phyloP scores from a whole-genome alignment of 805 yeast species.

The Ogataea sp. region DNA sequence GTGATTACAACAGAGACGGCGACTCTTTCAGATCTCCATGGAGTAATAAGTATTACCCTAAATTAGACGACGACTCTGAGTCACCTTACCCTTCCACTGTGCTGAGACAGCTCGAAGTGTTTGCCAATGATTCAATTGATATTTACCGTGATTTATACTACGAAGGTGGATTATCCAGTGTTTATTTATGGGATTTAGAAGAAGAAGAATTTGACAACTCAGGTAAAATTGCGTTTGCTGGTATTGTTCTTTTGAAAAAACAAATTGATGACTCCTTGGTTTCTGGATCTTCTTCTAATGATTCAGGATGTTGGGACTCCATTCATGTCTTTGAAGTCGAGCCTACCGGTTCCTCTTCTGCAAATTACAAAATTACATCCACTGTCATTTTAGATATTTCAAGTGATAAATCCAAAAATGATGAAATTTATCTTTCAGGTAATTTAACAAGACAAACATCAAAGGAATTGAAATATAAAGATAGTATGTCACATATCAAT shows the following conservation, averaged over 20 bases:
- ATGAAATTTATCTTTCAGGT: slow-evolving; percentile 56
- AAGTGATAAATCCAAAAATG: slow-evolving; percentile 15
- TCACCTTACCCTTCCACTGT: slow-evolving; percentile 66
- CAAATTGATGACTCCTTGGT: slow-evolving; percentile 30
- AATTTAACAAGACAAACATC: slow-evolving; percentile 79
- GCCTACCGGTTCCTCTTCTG: slow-evolving; percentile 27
- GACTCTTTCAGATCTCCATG: slow-evolving; percentile 91
- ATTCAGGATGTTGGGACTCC: slow-evolving; percentile 75
- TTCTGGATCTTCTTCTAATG: slow-evolving; percentile 26
- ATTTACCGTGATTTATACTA: slow-evolving; percentile 89
- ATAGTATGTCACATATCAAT: slow-evolving; percentile 65
- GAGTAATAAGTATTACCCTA: slow-evolving; percentile 66
- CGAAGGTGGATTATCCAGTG: slow-evolving; percentile 89
- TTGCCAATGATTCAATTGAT: slow-evolving; percentile 87
- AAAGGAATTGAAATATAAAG: slow-evolving; percentile 36
- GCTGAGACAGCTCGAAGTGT: slow-evolving; percentile 66
- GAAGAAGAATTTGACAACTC: slow-evolving; percentile 36
- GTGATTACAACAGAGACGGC: slow-evolving; percentile 94
- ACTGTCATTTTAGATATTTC: slow-evolving; percentile 76
- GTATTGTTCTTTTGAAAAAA: slow-evolving; percentile 83
- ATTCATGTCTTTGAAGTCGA: slow-evolving; percentile 84
- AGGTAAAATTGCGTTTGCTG: slow-evolving; percentile 71
- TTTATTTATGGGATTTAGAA: slow-evolving; percentile 84
- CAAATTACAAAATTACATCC: slow-evolving; percentile 69
- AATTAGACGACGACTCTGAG: slow-evolving; percentile 42